These are phyloP conservation scores for Amoebophrya sp. DNA, from an alignment of 169 alveolate species.

Conservation along the genomic window DNA sequence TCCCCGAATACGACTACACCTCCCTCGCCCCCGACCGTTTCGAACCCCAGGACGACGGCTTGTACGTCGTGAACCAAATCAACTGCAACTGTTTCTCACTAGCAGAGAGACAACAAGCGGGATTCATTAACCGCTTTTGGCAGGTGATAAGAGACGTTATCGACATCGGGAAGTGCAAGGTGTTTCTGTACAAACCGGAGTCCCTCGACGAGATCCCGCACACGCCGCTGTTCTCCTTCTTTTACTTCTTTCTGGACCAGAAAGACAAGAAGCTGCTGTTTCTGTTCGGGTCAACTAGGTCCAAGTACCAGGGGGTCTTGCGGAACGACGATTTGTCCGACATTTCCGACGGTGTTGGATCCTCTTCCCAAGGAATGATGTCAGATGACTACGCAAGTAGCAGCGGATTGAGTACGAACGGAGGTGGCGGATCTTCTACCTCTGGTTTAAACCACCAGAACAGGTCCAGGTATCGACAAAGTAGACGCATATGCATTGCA, in stretches of 20 bases:
- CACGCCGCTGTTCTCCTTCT: neutral
- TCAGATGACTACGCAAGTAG: no score
- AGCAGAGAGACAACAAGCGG: neutral
- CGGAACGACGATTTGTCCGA: no score
- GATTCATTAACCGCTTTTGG: neutral
- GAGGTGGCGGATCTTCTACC: no score
- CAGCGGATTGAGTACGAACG: no score
- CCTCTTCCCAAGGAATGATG: no score
- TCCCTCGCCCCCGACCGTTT: neutral
- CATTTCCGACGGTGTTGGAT: no score
- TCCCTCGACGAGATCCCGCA: neutral
- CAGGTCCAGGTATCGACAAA: no score
- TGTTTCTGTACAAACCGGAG: neutral
- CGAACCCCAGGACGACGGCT: neutral
- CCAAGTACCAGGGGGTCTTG: neutral
- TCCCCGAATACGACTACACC: neutral
- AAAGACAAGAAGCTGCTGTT: neutral
- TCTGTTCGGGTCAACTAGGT: neutral
- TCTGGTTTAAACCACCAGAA: no score
- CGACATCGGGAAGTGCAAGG: neutral
- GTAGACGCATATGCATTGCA: no score
- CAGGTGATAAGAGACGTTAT: neutral
- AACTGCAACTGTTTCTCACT: neutral
- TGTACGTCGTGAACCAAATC: neutral
- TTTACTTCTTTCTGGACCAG: neutral